Conservation (phyloP, 305 asterid genomes). For the Solanum hybrid region DNA sequence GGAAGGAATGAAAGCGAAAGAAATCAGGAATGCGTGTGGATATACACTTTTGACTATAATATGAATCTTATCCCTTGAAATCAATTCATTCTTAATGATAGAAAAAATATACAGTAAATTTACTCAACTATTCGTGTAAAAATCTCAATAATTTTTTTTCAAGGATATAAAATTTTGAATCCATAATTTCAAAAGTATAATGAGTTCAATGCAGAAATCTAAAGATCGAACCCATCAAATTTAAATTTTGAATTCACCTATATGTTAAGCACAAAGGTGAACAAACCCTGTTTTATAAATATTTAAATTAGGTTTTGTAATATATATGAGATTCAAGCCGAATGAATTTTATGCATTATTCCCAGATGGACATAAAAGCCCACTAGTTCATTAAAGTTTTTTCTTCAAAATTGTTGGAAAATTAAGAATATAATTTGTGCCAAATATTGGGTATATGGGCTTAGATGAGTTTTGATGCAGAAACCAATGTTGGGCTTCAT, state of each 20-base stretch:
- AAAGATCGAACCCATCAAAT: background rate
- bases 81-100: background rate
- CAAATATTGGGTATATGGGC: background rate
- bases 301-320: background rate
- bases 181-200: background rate
- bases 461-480: background rate
- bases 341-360: background rate
- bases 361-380: background rate
- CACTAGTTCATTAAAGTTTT: background rate
- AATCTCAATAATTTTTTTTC: background rate
- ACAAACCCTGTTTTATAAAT: background rate
- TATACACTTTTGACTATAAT: background rate
- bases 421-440: background rate
- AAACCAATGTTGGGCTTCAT: background rate
- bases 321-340: background rate
- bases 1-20: background rate
- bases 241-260: background rate
- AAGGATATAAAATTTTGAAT: background rate
- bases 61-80: background rate
- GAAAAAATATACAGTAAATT: background rate
- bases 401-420: background rate
- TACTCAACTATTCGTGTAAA: background rate
- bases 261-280: background rate
- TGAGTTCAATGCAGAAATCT: background rate
- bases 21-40: background rate